Percentiles rank a stretch among this genome's conserved stretches.
Evolutionary conservation across 305 asterid species (phyloP).

Genomic region (Lippia alba): DNA sequence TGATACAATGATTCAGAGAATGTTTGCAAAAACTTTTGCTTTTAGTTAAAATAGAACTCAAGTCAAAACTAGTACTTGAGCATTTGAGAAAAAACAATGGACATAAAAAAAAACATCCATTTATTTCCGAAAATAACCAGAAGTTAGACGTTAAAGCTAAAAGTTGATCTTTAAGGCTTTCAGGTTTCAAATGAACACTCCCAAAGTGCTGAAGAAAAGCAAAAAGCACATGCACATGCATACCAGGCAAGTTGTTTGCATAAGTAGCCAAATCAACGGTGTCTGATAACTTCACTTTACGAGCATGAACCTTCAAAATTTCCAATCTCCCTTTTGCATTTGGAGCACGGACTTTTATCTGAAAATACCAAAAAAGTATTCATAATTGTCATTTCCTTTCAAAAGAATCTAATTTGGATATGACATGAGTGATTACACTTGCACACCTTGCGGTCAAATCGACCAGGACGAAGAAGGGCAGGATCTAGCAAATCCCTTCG

Average conservation of each 20-base stretch:
- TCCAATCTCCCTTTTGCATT: slow-evolving; percentile 96
- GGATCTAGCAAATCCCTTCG: slow-evolving; percentile 96
- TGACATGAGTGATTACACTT: slow-evolving; percentile 18
- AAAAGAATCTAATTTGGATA: slow-evolving; percentile 18
- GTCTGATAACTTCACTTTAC: slow-evolving; percentile 83
- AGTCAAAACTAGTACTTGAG: too few species aligned
- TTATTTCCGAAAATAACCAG: too few species aligned
- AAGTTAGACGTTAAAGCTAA: too few species aligned
- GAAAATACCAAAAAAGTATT: slow-evolving; percentile 24
- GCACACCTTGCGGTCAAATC: slow-evolving; percentile 95
- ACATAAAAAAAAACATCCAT: too few species aligned
- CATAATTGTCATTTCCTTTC: slow-evolving; percentile 18
- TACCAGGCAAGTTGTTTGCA: slow-evolving; percentile 94
- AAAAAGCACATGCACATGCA: not conserved
- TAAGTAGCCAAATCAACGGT: slow-evolving; percentile 81
- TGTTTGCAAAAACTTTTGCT: too few species aligned
- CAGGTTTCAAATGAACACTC: not conserved
- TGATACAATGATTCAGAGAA: slow-evolving; percentile 39
- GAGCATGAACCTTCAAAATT: slow-evolving; percentile 89
- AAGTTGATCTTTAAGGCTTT: too few species aligned
- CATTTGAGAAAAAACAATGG: too few species aligned
- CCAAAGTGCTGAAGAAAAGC: slow-evolving; percentile 8
- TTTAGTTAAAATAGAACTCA: too few species aligned
- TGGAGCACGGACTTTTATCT: slow-evolving; percentile 95
- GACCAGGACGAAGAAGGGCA: slow-evolving; percentile 99